Conservation (phyloP, 345 rosid genomes). For the Atalantia buxifolia region DNA sequence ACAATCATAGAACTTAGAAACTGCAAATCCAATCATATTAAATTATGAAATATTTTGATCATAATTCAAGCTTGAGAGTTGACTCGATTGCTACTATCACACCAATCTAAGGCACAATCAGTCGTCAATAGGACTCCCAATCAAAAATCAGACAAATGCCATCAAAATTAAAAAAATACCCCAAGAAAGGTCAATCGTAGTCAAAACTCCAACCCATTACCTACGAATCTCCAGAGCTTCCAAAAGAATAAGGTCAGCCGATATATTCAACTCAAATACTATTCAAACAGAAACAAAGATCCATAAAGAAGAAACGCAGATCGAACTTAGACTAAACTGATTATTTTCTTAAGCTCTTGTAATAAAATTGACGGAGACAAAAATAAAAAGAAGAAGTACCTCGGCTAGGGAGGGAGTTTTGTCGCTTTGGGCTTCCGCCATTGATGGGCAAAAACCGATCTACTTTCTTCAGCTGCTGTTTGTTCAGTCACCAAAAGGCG, state of each 20-base stretch:
- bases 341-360: background rate
- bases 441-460: slow-evolving; percentile 31
- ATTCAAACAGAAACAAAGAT: background rate
- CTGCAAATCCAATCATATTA: background rate
- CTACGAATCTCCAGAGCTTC: background rate
- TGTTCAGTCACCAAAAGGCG: slow-evolving; percentile 15
- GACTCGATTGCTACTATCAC: background rate
- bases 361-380: background rate
- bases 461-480: slow-evolving; percentile 10
- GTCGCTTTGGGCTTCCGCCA: slow-evolving; percentile 61
- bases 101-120: background rate
- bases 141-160: background rate
- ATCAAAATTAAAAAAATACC: background rate
- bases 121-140: background rate
- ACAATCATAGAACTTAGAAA: background rate
- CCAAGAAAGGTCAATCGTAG: background rate
- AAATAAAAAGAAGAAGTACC: slow-evolving; percentile 34
- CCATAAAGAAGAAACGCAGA: background rate
- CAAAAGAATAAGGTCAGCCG: background rate
- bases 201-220: background rate
- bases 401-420: slow-evolving; percentile 51
- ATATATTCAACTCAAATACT: background rate
- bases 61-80: background rate
- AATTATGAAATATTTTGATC: background rate
- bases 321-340: background rate